Evolutionary conservation across 805 yeast genomes (phyloP).

Genomic region (Teunomyces tritomae): DNA sequence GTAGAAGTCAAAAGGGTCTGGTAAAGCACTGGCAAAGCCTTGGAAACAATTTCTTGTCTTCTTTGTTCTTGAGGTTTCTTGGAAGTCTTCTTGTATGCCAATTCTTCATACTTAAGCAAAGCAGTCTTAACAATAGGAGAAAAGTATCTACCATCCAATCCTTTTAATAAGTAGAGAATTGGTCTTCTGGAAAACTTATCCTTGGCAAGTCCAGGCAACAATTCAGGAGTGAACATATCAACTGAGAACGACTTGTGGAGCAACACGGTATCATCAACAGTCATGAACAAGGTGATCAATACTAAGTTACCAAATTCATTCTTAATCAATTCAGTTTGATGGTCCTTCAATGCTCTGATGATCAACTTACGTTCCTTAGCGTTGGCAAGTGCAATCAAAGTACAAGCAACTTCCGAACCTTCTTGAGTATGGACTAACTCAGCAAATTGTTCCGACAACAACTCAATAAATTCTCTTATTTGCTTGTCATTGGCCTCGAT

Average conservation of each 20-base stretch:
- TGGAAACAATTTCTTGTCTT: conserved; percentile 63
- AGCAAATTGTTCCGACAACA: conserved; percentile 83
- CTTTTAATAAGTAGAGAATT: conserved; percentile 73
- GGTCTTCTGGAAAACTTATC: conserved; percentile 89
- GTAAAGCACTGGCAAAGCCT: conserved; percentile 65
- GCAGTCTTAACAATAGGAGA: conserved; percentile 64
- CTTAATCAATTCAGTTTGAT: conserved; percentile 69
- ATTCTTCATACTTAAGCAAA: conserved; percentile 55
- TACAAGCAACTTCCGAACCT: conserved; percentile 88
- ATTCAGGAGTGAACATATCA: conserved; percentile 50
- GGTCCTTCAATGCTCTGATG: conserved; percentile 69
- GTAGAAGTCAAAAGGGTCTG: conserved; percentile 41
- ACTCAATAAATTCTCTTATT: conserved; percentile 76
- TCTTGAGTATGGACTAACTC: conserved; percentile 94
- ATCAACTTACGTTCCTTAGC: conserved; percentile 90
- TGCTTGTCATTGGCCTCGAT: conserved; percentile 48
- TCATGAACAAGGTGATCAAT: conserved; percentile 71
- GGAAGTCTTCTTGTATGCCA: conserved; percentile 61
- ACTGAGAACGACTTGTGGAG: conserved; percentile 67
- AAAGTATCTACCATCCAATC: conserved; percentile 79
- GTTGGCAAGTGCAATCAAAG: conserved; percentile 72
- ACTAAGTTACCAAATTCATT: conserved; percentile 88
- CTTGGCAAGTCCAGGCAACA: conserved; percentile 52
- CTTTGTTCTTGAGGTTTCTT: conserved; percentile 82
- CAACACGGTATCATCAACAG: conserved; percentile 91